Conservation (phyloP, 257 asterid genomes). For the Phtheirospermum japonicum region DNA sequence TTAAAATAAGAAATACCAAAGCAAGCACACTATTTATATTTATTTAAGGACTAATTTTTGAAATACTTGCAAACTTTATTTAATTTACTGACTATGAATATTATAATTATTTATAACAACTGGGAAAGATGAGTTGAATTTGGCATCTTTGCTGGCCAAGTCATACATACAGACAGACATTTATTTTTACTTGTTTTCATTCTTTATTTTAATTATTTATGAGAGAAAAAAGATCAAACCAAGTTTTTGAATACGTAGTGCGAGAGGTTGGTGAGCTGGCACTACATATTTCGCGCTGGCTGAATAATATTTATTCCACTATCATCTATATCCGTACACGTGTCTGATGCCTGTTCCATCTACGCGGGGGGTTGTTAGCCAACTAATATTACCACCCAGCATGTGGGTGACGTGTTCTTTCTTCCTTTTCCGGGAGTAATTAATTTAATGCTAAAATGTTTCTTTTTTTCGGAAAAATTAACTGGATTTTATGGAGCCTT, state of each 20-base stretch:
- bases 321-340: slow-evolving; percentile 50
- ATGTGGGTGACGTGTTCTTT: slow-evolving; percentile 73
- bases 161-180: neutral
- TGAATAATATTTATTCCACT: slow-evolving; percentile 28
- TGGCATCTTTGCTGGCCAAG: neutral
- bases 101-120: too few species aligned
- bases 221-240: neutral
- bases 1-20: too few species aligned
- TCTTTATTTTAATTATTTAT: neutral
- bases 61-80: too few species aligned
- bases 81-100: too few species aligned
- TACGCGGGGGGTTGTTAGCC: slow-evolving; percentile 57
- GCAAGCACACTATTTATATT: too few species aligned
- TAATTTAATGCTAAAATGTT: slow-evolving; percentile 21
- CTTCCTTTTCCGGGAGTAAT: slow-evolving; percentile 19
- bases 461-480: slow-evolving; percentile 20
- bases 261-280: slow-evolving; percentile 56
- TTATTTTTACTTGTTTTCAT: neutral
- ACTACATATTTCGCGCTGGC: slow-evolving; percentile 32
- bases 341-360: slow-evolving; percentile 34
- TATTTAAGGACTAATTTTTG: too few species aligned
- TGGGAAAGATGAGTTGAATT: too few species aligned
- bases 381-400: slow-evolving; percentile 48
- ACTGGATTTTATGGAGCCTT: slow-evolving; percentile 55
- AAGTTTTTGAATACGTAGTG: slow-evolving; percentile 22